A percentile compares a stretch with the other conserved stretches of the same genome.
Evolutionary conservation across 2,329 filamentous ascomycete genomes (phyloP).

Genomic region (Colletotrichum paranaense): DNA sequence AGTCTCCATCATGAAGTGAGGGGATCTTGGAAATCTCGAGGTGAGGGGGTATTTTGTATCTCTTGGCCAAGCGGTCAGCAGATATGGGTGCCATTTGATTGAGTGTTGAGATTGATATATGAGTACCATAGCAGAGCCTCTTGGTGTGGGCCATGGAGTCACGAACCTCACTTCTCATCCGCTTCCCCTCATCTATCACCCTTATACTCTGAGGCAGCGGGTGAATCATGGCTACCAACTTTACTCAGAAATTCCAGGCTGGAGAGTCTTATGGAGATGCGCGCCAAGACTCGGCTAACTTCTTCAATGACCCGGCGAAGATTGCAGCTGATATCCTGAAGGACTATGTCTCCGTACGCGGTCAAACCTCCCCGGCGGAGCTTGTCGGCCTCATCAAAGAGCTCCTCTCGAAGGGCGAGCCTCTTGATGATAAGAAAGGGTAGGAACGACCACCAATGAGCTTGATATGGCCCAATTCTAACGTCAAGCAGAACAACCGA

Average conservation of each 20-base stretch:
- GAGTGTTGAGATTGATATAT: not conserved
- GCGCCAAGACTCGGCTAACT: constrained; percentile 39
- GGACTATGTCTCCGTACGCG: constrained; percentile 43
- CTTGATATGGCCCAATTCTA: not conserved
- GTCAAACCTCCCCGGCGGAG: constrained; percentile 43
- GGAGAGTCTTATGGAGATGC: constrained; percentile 49
- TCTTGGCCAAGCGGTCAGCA: too few species aligned
- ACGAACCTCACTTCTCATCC: not conserved
- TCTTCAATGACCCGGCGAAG: constrained; percentile 47
- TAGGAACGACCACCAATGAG: constrained; percentile 35
- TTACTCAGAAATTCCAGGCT: constrained; percentile 50
- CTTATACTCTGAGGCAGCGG: not conserved
- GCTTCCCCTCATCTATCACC: not conserved
- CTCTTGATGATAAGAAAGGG: constrained; percentile 68
- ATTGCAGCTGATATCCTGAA: constrained; percentile 47
- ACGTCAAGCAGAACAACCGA: constrained; percentile 48
- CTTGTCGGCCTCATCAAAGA: constrained; percentile 46
- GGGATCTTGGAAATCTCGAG: not conserved
- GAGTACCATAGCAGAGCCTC: not conserved
- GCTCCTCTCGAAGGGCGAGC: constrained; percentile 44
- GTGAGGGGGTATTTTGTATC: not conserved
- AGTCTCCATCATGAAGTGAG: not conserved
- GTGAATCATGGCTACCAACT: constrained; percentile 42
- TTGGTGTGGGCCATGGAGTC: not conserved
- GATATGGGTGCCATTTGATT: not conserved